Percentiles rank a stretch among this genome's conserved stretches.
phyloP scores from a whole-genome alignment of 108 stramenopile genomes.

The Cyclotella cryptica region DNA sequence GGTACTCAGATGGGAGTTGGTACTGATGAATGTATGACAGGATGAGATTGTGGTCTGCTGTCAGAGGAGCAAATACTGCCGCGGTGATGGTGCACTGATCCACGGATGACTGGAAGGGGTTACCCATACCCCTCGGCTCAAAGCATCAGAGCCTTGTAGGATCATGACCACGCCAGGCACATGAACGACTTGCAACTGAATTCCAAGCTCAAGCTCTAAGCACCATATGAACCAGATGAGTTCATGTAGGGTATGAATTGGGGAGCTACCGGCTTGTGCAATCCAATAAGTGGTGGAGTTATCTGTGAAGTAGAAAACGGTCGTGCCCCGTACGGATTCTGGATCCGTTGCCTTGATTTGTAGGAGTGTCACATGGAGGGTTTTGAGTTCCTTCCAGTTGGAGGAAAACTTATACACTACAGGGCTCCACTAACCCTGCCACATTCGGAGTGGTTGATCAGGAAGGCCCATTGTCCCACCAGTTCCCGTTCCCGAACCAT shows the following conservation, averaged over 20 bases:
- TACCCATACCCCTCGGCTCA: constrained; percentile 6
- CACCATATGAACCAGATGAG: background rate
- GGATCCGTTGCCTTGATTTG: background rate
- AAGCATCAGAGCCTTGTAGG: background rate
- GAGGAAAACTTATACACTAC: background rate
- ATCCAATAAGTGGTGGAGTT: constrained; percentile 1
- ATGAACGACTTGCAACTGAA: background rate
- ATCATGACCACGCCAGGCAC: constrained; percentile 9
- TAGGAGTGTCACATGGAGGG: background rate
- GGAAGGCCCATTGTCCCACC: constrained; percentile 5
- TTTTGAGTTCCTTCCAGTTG: constrained; percentile 12
- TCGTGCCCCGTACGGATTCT: background rate
- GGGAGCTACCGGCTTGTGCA: too few species aligned
- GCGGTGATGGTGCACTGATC: background rate
- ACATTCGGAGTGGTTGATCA: background rate
- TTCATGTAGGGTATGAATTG: background rate
- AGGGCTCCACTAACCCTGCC: constrained; percentile 1
- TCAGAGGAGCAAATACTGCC: constrained; percentile 1
- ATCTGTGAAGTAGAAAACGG: constrained; percentile 9
- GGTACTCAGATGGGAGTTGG: background rate
- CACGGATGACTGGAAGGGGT: background rate
- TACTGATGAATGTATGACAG: background rate
- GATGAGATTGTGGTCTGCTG: background rate
- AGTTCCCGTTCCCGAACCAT: background rate
- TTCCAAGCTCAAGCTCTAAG: background rate